Evolutionary conservation across 2,329 filamentous ascomycete species (phyloP), one percentile per base, ranked within the genome.

Genomic region (Didymella segeticola): DNA sequence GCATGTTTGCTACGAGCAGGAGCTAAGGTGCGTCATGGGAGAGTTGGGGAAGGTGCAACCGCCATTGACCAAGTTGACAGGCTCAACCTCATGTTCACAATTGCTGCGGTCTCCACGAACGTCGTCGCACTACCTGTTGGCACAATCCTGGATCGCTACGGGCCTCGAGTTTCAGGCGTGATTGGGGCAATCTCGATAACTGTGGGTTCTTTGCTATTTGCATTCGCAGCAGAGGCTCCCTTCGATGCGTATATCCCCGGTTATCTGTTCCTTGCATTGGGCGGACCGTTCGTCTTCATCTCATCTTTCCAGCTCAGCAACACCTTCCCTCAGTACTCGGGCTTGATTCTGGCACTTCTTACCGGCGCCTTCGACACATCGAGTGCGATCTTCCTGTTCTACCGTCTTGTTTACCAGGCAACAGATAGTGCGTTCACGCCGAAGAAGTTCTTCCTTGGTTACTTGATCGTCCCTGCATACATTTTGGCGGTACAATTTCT

Each of bases 31-130:
- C 33, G 61, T 60, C 20, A 5, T 11, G 87, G 92, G 70, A 86
- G 86, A 2, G 87, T 90, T 9, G 23, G 72, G 89, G 22, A 36
- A 30, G 20, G 8, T 4, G n/a, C 22, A 27, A 46, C 51, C 34
- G 19, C 29, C 6, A 36, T 55, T 64, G 39, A 64, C 31, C 23
- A 30, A 29, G 33, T 82, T 41, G 81, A 84, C 84, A 81, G 80
- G 54, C 82, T 96, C 51, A 96, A 96, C 72, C 79, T 96, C 62
- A 96, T 96, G 90, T 96, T 96, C 79, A 96, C 91, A 5, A 83
- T 92, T 33, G 92, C 92, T 11, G 92, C 91, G 12, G 91, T 96
- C 9, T 89, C 85, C 6, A 96, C 92, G 31, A 96, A 96, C 67
- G 89, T 96, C 11, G 90, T 87, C 33, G 92, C 93, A 11, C 81